Evolutionary conservation across 2,329 filamentous ascomycete genomes (phyloP), one percentile per base, ranked within the genome.

Genomic region (Graphilbum sp.): DNA sequence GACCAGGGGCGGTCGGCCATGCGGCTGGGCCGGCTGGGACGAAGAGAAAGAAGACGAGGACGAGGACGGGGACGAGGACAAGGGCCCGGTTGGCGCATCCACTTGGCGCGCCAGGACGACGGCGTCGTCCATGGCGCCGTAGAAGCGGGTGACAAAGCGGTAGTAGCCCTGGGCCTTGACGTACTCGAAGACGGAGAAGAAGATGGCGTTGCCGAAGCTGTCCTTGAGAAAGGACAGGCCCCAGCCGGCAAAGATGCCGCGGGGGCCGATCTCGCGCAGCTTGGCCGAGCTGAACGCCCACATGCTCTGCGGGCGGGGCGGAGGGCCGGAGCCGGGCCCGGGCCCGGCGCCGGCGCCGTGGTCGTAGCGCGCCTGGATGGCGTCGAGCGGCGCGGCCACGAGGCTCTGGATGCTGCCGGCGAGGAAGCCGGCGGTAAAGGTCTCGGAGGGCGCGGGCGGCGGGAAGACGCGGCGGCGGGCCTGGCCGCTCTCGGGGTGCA

Each of bases 181-280:
- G 35, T 74, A 81, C 56, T 87, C 81, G 45, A 87, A 86, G 0
- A 70, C 72, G 47, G 69, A 72, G 55, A 87, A 87, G 64, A 84
- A 84, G 16, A 81, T 56, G 27, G 75, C 79, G 38, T 69, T 73
- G 12, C 79, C 79, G 6, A 81, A 54, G 21, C 73, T 72, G 49
- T 85, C 79, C 48, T 84, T 83, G 32, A 75, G 49, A 31, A 85
- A 67, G 0, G 72, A 77, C 2, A 87, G 55, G 0, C 70, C 64
- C 70, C 75, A 86, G 31, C 80, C 80, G 2, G 79, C 79, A 49
- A 84, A 85, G 24, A 85, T 70, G 18, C 80, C 81, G 7, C 77
- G 68, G 5, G 72, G 50, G 0, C 81, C 80, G 42, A 87, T 85
- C 40, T 80, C 77, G n/a, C 65, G 64, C 25, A 83, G 64, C 56